phyloP scores from a whole-genome alignment of 148 eudicot genomes.

The Polygonum maritimum region DNA sequence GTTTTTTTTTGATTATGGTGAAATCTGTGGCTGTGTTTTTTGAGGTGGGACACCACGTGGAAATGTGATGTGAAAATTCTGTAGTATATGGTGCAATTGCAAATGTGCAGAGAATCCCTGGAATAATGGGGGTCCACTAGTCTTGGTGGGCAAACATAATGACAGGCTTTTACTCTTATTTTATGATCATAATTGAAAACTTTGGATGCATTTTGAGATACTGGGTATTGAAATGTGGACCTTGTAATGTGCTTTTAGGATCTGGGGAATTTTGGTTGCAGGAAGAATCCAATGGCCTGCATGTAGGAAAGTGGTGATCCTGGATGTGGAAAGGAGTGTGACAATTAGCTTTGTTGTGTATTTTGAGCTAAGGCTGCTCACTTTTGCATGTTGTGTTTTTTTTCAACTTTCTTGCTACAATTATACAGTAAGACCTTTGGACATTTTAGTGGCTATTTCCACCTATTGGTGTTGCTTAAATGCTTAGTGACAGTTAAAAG shows the following conservation, averaged over 20 bases:
- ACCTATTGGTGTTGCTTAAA: not conserved
- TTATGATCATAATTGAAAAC: not conserved
- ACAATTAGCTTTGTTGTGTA: not conserved
- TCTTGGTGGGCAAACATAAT: conserved; percentile 1
- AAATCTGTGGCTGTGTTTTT: not conserved
- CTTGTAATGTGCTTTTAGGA: not conserved
- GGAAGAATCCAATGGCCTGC: conserved; percentile 4
- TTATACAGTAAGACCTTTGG: not conserved
- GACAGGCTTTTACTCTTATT: not conserved
- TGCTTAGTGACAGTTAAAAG: not conserved
- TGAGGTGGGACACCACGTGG: not conserved
- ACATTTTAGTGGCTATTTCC: not conserved
- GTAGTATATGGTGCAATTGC: not conserved
- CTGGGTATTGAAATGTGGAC: not conserved
- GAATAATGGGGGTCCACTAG: not conserved
- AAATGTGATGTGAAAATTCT: conserved; percentile 1
- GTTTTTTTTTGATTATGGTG: not conserved
- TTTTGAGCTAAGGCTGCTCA: not conserved
- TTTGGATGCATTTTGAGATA: not conserved
- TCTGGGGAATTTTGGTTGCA: conserved; percentile 8
- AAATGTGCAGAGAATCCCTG: conserved; percentile 7
- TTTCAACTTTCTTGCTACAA: not conserved
- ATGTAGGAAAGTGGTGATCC: conserved; percentile 3
- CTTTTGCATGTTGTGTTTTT: not conserved
- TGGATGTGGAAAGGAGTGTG: conserved; percentile 1